Conservation (phyloP, 2,329 filamentous ascomycete species). For the Arthrobotrys entomopaga region DNA sequence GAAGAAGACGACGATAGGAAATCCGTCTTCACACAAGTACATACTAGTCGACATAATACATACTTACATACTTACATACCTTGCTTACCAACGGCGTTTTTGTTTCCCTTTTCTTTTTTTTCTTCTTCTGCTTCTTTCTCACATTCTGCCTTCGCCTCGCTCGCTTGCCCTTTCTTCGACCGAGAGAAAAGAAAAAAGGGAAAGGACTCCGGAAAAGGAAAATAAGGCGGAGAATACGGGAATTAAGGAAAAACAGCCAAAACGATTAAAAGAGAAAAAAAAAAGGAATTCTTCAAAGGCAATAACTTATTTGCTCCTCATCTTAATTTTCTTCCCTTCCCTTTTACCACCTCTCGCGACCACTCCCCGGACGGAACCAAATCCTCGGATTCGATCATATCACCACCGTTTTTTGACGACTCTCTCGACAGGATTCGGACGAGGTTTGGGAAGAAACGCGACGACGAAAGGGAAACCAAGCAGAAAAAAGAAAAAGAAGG, state of each 20-base stretch:
- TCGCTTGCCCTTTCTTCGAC: constrained; percentile 43
- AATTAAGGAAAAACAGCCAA: constrained; percentile 46
- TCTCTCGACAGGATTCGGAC: no score
- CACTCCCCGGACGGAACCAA: no score
- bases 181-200: constrained; percentile 11
- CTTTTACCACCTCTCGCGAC: no score
- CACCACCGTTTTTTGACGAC: no score
- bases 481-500: not conserved
- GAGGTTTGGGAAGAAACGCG: not conserved
- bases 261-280: no score
- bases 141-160: no score
- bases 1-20: not conserved
- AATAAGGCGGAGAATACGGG: constrained; percentile 52
- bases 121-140: not conserved
- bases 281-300: constrained; percentile 18
- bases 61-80: no score
- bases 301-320: not conserved
- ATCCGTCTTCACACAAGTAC: not conserved
- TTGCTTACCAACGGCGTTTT: constrained; percentile 9
- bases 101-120: not conserved
- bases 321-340: no score
- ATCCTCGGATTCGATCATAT: no score
- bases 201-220: constrained; percentile 42
- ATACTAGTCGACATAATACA: no score
- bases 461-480: not conserved